A percentile compares a stretch with the other conserved stretches of the same genome.
Evolutionary conservation across 371 early-diverging fungal species (phyloP).

Genomic region (Ecytonucleospora hepatopenaei): DNA sequence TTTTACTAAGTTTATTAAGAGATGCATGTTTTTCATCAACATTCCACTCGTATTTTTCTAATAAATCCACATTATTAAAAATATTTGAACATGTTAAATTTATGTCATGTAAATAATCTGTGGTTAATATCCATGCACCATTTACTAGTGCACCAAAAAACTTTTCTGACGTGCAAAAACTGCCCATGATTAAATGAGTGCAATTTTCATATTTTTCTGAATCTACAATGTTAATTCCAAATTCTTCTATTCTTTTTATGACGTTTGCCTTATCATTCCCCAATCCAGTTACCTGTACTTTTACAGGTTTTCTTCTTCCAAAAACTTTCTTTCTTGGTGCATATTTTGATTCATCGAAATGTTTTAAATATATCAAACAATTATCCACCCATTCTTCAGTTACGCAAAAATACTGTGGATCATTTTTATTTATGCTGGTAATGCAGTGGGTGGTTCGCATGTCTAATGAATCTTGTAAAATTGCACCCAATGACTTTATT

Average conservation of each 20-base stretch:
- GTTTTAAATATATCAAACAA: conserved; percentile 40
- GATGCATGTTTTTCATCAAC: too few relatives aligned
- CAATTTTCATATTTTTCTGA: conserved; percentile 40
- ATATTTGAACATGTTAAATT: conserved; percentile 4
- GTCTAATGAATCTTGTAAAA: conserved; percentile 15
- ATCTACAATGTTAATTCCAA: conserved; percentile 30
- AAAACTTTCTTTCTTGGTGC: conserved; percentile 4
- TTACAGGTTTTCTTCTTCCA: background rate
- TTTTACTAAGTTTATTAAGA: too few relatives aligned
- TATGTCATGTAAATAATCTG: conserved; percentile 42
- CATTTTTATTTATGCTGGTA: conserved; percentile 11
- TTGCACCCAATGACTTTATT: conserved; percentile 35
- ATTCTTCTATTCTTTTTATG: conserved; percentile 31
- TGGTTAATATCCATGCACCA: conserved; percentile 51
- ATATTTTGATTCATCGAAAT: conserved; percentile 40
- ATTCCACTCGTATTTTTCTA: conserved; percentile 10
- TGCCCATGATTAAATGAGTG: conserved; percentile 56
- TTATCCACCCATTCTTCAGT: conserved; percentile 43
- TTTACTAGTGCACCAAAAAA: conserved; percentile 46
- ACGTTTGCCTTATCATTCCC: conserved; percentile 37
- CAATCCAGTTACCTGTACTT: conserved; percentile 52
- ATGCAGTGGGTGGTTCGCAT: conserved; percentile 44
- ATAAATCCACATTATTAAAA: conserved; percentile 34
- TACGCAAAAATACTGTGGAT: conserved; percentile 28
- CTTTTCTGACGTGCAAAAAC: conserved; percentile 50